phyloP scores from a whole-genome alignment of 495 filamentous ascomycete species.

The Stereocaulon alpinum region DNA sequence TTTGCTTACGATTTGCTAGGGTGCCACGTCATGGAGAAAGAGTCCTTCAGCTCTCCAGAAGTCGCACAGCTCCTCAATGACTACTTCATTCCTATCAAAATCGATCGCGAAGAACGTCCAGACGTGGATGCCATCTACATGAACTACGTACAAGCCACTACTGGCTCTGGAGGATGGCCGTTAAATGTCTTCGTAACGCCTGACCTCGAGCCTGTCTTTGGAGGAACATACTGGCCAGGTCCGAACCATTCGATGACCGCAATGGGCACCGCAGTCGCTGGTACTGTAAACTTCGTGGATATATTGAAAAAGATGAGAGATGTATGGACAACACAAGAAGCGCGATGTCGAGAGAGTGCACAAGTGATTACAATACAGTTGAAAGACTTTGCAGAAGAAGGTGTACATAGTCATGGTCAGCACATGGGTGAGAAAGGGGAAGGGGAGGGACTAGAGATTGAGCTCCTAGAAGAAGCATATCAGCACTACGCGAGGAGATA shows the following conservation, averaged over 20 bases:
- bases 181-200: slow-evolving; percentile 95
- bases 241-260: slow-evolving; percentile 45
- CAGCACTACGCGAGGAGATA: slow-evolving; percentile 68
- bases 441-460: slow-evolving; percentile 69
- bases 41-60: slow-evolving; percentile 76
- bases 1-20: slow-evolving; percentile 34
- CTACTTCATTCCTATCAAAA: slow-evolving; percentile 82
- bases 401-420: slow-evolving; percentile 51
- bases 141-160: slow-evolving; percentile 95
- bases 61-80: slow-evolving; percentile 77
- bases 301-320: slow-evolving; percentile 72
- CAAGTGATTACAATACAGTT: slow-evolving; percentile 73
- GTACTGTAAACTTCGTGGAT: slow-evolving; percentile 61
- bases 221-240: slow-evolving; percentile 94
- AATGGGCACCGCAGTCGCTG: slow-evolving; percentile 29
- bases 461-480: slow-evolving; percentile 84
- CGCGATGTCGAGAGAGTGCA: slow-evolving; percentile 67
- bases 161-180: slow-evolving; percentile 88
- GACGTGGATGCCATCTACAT: slow-evolving; percentile 96
- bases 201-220: slow-evolving; percentile 85
- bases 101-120: slow-evolving; percentile 90
- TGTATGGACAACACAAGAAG: slow-evolving; percentile 78
- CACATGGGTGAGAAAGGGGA: slow-evolving; percentile 39
- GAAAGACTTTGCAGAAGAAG: slow-evolving; percentile 77
- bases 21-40: slow-evolving; percentile 89